These are phyloP conservation scores for Aspergillus heteromorphus DNA, from an alignment of 495 filamentous ascomycete species.

Conservation along the genomic window DNA sequence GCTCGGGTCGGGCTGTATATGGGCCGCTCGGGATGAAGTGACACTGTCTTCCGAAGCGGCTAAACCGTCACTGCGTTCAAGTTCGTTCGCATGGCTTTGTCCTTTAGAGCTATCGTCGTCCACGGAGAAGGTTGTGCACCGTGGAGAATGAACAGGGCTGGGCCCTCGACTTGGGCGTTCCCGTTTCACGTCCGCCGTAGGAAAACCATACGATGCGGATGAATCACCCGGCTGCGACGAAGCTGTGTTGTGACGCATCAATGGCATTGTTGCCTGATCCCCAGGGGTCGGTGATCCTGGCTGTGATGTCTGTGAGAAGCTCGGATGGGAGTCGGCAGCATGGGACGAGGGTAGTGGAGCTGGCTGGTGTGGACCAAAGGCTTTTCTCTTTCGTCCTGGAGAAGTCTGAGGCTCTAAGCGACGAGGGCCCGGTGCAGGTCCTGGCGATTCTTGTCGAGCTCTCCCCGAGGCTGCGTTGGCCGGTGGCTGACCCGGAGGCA, in stretches of 20 bases:
- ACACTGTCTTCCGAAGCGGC: neutral
- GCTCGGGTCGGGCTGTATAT: conserved; percentile 5
- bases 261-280: neutral
- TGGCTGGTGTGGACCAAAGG: conserved; percentile 30
- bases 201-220: neutral
- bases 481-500: conserved; percentile 59
- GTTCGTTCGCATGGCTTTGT: neutral
- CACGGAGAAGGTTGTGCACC: neutral
- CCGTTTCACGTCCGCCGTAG: neutral
- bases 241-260: conserved; percentile 2
- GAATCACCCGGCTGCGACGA: conserved; percentile 6
- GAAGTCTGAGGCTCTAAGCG: conserved; percentile 33
- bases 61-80: conserved; percentile 1
- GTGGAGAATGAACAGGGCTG: neutral
- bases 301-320: conserved; percentile 2
- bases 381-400: conserved; percentile 41
- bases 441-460: conserved; percentile 22
- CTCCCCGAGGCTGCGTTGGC: conserved; percentile 26
- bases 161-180: neutral
- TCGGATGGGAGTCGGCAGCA: conserved; percentile 2
- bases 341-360: conserved; percentile 32
- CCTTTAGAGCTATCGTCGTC: neutral
- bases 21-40: neutral
- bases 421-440: conserved; percentile 17
- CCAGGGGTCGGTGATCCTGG: conserved; percentile 7